phyloP scores from a whole-genome alignment of 805 yeast species.

The Ogataea methylovora region DNA sequence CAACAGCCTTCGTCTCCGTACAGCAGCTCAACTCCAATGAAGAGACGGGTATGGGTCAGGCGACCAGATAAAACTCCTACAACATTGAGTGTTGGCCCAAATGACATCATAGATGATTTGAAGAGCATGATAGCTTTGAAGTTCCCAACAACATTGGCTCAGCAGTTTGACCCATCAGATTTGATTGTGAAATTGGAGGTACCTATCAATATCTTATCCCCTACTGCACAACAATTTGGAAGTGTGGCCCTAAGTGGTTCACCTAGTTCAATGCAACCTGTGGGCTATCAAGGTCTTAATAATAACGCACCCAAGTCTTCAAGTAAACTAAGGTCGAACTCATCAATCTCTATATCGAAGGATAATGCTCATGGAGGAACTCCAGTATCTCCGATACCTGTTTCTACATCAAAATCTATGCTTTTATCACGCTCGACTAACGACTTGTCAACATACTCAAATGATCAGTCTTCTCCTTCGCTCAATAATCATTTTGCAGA shows the following conservation, averaged over 20 bases:
- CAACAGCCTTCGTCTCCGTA: constrained; percentile 6
- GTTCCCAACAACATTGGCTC: constrained; percentile 60
- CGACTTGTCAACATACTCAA: too few species aligned
- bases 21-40: constrained; percentile 10
- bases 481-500: too few species aligned
- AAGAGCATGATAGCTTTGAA: constrained; percentile 56
- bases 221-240: not conserved
- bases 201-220: constrained; percentile 2
- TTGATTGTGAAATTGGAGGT: constrained; percentile 29
- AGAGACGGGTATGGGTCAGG: constrained; percentile 49
- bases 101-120: constrained; percentile 76
- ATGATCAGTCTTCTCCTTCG: too few species aligned
- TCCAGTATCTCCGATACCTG: constrained; percentile 23
- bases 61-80: constrained; percentile 54
- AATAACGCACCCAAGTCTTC: not conserved
- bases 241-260: not conserved
- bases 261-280: not conserved
- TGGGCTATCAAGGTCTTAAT: not conserved
- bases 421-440: not conserved
- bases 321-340: not conserved
- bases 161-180: constrained; percentile 64
- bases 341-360: not conserved
- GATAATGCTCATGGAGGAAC: not conserved
- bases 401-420: constrained; percentile 16
- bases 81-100: constrained; percentile 50